phyloP scores from a whole-genome alignment of 495 filamentous ascomycete species.

The Xylaria longipes region DNA sequence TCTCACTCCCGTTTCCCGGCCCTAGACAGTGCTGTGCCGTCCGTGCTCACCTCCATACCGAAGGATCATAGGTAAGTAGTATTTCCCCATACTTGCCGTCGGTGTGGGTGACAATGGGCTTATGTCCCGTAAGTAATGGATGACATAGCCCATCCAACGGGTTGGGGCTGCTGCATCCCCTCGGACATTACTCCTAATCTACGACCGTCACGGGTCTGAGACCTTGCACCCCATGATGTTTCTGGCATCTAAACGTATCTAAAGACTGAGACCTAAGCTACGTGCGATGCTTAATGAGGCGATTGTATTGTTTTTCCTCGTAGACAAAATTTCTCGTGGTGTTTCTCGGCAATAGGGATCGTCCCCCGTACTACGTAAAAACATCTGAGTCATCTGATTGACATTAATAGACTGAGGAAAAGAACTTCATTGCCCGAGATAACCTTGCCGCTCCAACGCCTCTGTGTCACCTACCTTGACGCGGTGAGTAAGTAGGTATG shows the following conservation, averaged over 20 bases:
- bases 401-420: not conserved
- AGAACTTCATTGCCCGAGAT: not conserved
- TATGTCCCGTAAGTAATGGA: conserved; percentile 1
- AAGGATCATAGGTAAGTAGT: not conserved
- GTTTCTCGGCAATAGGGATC: not conserved
- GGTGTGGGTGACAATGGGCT: conserved; percentile 3
- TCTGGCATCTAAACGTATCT: not conserved
- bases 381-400: not conserved
- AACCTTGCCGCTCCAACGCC: not conserved
- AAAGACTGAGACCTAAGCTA: not conserved
- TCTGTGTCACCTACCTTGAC: not conserved
- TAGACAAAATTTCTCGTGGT: not conserved
- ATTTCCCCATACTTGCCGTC: conserved; percentile 18
- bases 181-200: not conserved
- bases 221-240: not conserved
- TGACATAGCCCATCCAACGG: not conserved
- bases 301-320: not conserved
- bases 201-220: not conserved
- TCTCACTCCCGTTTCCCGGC: not conserved
- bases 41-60: not conserved
- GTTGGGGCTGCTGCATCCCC: not conserved
- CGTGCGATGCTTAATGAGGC: not conserved
- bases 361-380: not conserved
- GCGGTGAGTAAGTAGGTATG: not conserved
- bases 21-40: not conserved